These are phyloP conservation scores for Rosa chinensis DNA, from an alignment of 306 rosid species.

Conservation along the genomic window DNA sequence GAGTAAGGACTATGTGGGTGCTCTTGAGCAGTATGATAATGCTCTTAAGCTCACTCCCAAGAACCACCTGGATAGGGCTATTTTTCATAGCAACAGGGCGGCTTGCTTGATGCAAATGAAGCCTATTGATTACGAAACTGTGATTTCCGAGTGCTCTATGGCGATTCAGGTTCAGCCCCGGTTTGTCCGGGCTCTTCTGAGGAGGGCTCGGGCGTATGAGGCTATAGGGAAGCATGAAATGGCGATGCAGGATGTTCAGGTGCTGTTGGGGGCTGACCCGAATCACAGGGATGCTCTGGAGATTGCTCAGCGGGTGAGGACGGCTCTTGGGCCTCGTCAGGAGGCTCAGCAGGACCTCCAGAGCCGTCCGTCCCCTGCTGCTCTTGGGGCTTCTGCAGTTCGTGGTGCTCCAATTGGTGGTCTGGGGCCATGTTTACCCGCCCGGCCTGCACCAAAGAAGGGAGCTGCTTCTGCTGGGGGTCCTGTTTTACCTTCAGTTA, in stretches of 20 bases:
- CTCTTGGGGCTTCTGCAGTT: slow-evolving; percentile 94
- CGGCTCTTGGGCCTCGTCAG: slow-evolving; percentile 74
- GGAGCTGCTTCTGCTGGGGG: slow-evolving; percentile 35
- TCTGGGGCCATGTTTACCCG: slow-evolving; percentile 78
- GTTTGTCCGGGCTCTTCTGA: slow-evolving; percentile 75
- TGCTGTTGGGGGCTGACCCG: slow-evolving; percentile 68
- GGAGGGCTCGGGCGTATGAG: slow-evolving; percentile 84
- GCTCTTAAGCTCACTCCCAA: slow-evolving; percentile 84
- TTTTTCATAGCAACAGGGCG: slow-evolving; percentile 89
- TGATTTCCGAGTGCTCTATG: slow-evolving; percentile 84
- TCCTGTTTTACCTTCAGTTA: slow-evolving; percentile 34
- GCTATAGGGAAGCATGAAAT: slow-evolving; percentile 77
- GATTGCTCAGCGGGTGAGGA: slow-evolving; percentile 69
- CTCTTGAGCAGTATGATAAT: slow-evolving; percentile 85
- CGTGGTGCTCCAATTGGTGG: slow-evolving; percentile 94
- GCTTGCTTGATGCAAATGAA: slow-evolving; percentile 98
- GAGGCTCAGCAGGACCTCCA: slow-evolving; percentile 95
- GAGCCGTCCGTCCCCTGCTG: slow-evolving; percentile 99
- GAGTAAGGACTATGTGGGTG: slow-evolving; percentile 81
- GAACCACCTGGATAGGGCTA: slow-evolving; percentile 71
- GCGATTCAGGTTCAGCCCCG: slow-evolving; percentile 92
- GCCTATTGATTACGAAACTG: slow-evolving; percentile 83
- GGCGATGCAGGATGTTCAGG: slow-evolving; percentile 89
- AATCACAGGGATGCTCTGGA: slow-evolving; percentile 79
- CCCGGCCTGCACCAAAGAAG: slow-evolving; percentile 71